Base-by-base conservation (phyloP, 2,329 filamentous ascomycete genomes). In the Pseudogymnoascus sp. region DNA sequence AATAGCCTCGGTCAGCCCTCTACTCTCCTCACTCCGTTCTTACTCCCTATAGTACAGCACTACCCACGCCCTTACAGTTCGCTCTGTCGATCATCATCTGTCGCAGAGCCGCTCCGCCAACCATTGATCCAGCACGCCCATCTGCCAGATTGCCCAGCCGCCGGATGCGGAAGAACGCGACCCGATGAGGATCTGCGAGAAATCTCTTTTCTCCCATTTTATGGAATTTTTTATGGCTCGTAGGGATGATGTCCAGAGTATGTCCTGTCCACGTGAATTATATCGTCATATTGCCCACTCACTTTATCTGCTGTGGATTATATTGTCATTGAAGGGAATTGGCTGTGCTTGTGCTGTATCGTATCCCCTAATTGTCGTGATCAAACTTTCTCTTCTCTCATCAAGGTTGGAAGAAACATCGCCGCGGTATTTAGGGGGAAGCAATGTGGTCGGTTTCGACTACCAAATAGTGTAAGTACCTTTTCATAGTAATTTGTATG, bases 91-190 rank as follows among this genome's bases (percentile, higher is more conserved):
- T 52, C 45, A 52, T 52, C 45, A 31, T 52, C 45, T 52, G 25
- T 52, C 25, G 25, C 23, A 52, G 45, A 52, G 45, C 45, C 45
- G 45, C 25, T 52, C 45, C 45, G 23, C 45, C 45, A 52, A 52
- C 45, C 45, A 52, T 16, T n/a, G 45, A 31, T 52, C 45, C 25
- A 52, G 25, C 14, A 31, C 45, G 8, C 45, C 45, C 45, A 52
- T n/a, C 45, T 52, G 45, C 45, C 45, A 52, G 45, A 52, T 52
- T 31, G 45, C 45, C 45, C 25, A 52, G 11, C 7, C 8, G n/a
- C 45, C 45, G 45, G 25, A 52, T 52, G 25, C 45, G 25, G 45
- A 52, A 31, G 25, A 52, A 52, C 3, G n/a, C 4, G 14, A 52
- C 18, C 25, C 45, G 14, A 6, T 4, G 45, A 11, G 5, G 45